Conservation (phyloP, 495 filamentous ascomycete genomes). For the Halenospora varia region DNA sequence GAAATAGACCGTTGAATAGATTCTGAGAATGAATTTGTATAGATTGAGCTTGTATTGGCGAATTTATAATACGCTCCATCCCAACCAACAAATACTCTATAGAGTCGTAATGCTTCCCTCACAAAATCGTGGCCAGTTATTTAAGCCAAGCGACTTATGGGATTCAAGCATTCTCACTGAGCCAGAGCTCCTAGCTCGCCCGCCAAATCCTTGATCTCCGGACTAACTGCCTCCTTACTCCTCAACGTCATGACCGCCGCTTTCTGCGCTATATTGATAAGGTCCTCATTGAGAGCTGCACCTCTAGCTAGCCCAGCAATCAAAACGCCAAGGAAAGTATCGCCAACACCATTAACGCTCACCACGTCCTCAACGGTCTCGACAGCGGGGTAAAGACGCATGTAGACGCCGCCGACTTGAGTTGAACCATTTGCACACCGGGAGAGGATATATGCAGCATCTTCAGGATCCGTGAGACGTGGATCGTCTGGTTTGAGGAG, state of each 20-base stretch:
- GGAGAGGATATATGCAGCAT: slow-evolving; percentile 65
- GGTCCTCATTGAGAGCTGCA: slow-evolving; percentile 36
- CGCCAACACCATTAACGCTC: slow-evolving; percentile 91
- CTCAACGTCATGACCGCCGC: slow-evolving; percentile 73
- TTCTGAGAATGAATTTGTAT: too few relatives aligned
- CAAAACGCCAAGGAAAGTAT: slow-evolving; percentile 83
- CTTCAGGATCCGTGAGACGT: slow-evolving; percentile 54
- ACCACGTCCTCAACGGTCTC: slow-evolving; percentile 68
- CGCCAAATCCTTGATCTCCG: too few relatives aligned
- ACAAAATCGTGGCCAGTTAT: too few relatives aligned
- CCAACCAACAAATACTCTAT: too few relatives aligned
- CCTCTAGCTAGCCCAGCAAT: slow-evolving; percentile 59
- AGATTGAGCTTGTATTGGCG: too few relatives aligned
- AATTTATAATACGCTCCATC: too few relatives aligned
- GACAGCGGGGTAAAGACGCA: slow-evolving; percentile 70
- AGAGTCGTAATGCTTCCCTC: too few relatives aligned
- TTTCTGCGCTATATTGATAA: slow-evolving; percentile 53
- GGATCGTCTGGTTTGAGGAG: slow-evolving; percentile 61
- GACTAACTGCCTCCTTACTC: slow-evolving; percentile 67
- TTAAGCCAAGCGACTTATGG: too few relatives aligned
- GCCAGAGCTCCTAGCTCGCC: too few relatives aligned
- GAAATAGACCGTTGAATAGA: too few relatives aligned
- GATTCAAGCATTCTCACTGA: too few relatives aligned
- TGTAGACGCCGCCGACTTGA: slow-evolving; percentile 75
- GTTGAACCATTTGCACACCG: slow-evolving; percentile 45